phyloP scores from a whole-genome alignment of 2,329 filamentous ascomycete genomes.

The Calonectria honghensis region DNA sequence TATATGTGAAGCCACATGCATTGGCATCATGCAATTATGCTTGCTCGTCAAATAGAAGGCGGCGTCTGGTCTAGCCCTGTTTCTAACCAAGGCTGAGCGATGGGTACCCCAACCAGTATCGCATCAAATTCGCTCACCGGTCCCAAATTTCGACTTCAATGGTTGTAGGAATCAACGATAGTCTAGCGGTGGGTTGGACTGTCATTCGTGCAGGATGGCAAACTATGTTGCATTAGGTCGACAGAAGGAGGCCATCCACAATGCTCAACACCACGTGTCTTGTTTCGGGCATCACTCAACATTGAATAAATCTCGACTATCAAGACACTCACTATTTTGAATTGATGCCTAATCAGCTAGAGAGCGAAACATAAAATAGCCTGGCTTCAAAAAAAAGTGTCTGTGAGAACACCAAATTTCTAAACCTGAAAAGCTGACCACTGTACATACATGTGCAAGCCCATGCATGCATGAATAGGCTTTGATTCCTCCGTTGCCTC shows the following conservation, averaged over 20 bases:
- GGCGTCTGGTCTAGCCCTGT: neutral
- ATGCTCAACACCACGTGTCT: conserved; percentile 3
- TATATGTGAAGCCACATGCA: neutral
- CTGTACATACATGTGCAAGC: neutral
- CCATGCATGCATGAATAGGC: no score
- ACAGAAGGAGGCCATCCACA: conserved; percentile 14
- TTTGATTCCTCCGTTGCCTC: neutral
- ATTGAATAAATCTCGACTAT: neutral
- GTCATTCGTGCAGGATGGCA: no score
- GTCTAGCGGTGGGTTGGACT: neutral
- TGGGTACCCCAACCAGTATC: neutral
- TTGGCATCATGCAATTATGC: neutral
- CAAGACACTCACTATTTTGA: neutral
- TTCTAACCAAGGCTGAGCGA: neutral
- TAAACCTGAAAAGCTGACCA: neutral
- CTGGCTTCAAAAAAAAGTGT: neutral
- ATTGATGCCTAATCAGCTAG: neutral
- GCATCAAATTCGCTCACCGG: no score
- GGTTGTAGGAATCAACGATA: neutral
- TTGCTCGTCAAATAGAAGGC: neutral
- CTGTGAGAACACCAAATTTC: neutral
- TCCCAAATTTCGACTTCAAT: no score
- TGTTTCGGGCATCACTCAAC: neutral
- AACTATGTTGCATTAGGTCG: neutral
- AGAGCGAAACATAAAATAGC: neutral